These are phyloP conservation scores for Tetrapisispora namnaoensis DNA, from an alignment of 805 yeast species.

Conservation along the genomic window DNA sequence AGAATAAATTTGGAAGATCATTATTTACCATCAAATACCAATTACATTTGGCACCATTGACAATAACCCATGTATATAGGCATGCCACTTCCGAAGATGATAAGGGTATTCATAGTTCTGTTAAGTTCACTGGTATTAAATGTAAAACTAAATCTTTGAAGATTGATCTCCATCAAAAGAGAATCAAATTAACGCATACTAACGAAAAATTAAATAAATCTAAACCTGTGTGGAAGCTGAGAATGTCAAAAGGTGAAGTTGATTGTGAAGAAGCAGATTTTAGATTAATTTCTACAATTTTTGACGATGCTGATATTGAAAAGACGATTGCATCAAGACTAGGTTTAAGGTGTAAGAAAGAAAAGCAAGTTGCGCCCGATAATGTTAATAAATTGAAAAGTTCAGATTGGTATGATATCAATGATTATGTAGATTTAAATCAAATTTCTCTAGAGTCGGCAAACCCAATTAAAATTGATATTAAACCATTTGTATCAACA, in stretches of 20 bases:
- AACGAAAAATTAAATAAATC: conserved; percentile 38
- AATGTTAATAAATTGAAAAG: conserved; percentile 2
- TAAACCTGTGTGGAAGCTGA: conserved; percentile 42
- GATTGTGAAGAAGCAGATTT: conserved; percentile 62
- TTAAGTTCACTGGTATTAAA: conserved; percentile 54
- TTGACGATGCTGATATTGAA: conserved; percentile 45
- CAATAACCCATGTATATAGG: conserved; percentile 60
- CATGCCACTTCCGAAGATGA: conserved; percentile 42
- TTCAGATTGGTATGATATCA: conserved; percentile 55
- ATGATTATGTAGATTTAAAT: conserved; percentile 69
- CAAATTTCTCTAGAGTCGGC: conserved; percentile 33
- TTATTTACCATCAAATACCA: conserved; percentile 67
- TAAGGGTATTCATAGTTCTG: conserved; percentile 29
- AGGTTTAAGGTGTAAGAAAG: conserved; percentile 17
- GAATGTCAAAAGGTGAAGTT: conserved; percentile 58
- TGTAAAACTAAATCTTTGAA: conserved; percentile 41
- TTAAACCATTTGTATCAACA: conserved; percentile 40
- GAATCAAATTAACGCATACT: conserved; percentile 32
- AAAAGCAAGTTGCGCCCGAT: conserved; percentile 1
- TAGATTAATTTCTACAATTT: conserved; percentile 53
- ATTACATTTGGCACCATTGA: conserved; percentile 55
- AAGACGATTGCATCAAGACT: conserved; percentile 20
- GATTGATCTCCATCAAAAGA: conserved; percentile 54
- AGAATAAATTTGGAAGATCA: conserved; percentile 55
- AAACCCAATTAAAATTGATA: conserved; percentile 34